Percentiles rank a stretch among this genome's conserved stretches.
Conservation (phyloP, 164 flowering plant genomes). For the Vitis rupestris region DNA sequence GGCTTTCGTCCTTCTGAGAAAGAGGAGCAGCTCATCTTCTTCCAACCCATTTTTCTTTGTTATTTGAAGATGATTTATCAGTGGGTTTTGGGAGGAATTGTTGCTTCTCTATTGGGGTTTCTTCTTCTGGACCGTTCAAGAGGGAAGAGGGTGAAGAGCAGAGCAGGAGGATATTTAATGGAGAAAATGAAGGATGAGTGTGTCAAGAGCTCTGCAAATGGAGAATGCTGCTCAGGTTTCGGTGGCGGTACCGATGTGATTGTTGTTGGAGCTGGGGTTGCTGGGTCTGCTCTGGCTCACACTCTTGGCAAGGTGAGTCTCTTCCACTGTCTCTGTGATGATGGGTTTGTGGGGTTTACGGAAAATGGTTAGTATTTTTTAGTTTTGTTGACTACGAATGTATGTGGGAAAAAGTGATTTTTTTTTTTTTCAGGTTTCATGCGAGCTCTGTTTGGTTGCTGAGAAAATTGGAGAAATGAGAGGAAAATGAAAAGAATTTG, state of each 20-base stretch:
- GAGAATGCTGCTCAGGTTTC: neutral
- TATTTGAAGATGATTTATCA: conserved; percentile 6
- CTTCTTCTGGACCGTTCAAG: neutral
- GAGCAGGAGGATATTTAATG: neutral
- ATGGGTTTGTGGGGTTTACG: too few species aligned
- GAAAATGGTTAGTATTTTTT: too few species aligned
- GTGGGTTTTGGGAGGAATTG: conserved; percentile 14
- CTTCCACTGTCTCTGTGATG: too few species aligned
- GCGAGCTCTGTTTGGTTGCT: too few species aligned
- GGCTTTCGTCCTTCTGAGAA: too few species aligned
- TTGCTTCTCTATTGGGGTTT: conserved; percentile 14
- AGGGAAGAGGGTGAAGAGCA: neutral
- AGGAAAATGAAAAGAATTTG: too few species aligned
- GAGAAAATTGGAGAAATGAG: too few species aligned
- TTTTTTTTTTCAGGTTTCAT: too few species aligned
- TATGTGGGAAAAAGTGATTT: too few species aligned
- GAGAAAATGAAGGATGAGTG: neutral
- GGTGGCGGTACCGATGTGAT: conserved; percentile 20
- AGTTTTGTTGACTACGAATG: too few species aligned
- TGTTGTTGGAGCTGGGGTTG: conserved; percentile 44
- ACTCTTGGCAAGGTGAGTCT: conserved; percentile 37
- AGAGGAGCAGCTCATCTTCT: too few species aligned
- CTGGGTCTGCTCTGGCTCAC: conserved; percentile 43
- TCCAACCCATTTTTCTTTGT: neutral
- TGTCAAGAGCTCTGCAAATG: conserved; percentile 13